These are phyloP conservation scores for Backusella tarrabulga DNA, from an alignment of 192 early-diverging fungal genomes.

Conservation along the genomic window DNA sequence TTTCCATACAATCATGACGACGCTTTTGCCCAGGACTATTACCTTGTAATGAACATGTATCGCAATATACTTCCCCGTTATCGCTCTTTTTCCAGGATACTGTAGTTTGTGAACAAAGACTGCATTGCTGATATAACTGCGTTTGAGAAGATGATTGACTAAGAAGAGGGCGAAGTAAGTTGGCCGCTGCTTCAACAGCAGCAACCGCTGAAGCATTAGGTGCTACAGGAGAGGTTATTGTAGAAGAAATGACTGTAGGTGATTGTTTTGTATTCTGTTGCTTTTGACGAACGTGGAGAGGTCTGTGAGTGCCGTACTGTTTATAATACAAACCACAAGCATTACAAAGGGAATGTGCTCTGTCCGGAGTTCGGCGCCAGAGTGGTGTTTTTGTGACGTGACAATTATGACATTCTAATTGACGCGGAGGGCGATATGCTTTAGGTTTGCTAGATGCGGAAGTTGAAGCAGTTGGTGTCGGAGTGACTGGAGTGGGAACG, in stretches of 20 bases:
- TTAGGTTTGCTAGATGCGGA: conserved; percentile 6
- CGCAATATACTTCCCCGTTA: conserved; percentile 70
- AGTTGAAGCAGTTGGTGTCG: not conserved
- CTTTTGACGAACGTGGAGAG: conserved; percentile 45
- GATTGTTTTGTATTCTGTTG: conserved; percentile 12
- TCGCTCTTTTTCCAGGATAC: conserved; percentile 74
- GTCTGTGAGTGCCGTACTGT: conserved; percentile 83
- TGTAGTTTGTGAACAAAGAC: conserved; percentile 73
- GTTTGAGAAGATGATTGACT: not conserved
- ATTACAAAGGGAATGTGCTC: conserved; percentile 87
- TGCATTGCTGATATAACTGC: conserved; percentile 39
- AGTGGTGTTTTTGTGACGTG: conserved; percentile 86
- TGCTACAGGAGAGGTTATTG: conserved; percentile 7
- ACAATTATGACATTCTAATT: conserved; percentile 63
- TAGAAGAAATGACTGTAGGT: conserved; percentile 8
- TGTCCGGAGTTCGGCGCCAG: conserved; percentile 81
- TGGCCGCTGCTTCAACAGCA: conserved; percentile 7
- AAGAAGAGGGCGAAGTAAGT: conserved; percentile 14
- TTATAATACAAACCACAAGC: conserved; percentile 96
- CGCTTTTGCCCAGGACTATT: conserved; percentile 36
- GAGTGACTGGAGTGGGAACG: not conserved
- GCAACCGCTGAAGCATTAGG: not conserved
- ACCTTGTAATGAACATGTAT: conserved; percentile 60
- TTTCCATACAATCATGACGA: conserved; percentile 23
- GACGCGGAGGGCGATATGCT: conserved; percentile 33